Evolutionary conservation across 2,329 filamentous ascomycete genomes (phyloP), one percentile per base, ranked within the genome.

Genomic region (Aspergillus caelatus): DNA sequence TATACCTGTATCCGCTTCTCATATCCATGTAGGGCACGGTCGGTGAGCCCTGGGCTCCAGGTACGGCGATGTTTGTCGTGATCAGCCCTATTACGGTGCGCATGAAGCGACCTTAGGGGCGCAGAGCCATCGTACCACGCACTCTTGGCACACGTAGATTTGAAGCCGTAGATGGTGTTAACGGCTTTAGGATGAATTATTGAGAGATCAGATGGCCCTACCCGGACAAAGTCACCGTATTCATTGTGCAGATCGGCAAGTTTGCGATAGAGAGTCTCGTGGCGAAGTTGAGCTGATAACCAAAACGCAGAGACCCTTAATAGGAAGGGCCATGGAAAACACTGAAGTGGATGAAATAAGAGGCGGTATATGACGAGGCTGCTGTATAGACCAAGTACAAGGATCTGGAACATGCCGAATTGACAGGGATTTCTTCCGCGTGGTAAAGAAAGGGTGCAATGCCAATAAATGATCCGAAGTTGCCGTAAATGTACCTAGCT

Each of bases 181-280:
- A 52, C 32, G 19, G 45, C 57, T 14, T 28, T 36, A 4, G 57
- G 57, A 9, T 59, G 11, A 9, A 39, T 19, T 12, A 59, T 28
- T 9, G 57, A 59, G 16, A 58, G 16, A 23, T 48, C 45, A 10
- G 41, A 50, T 32, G 57, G 45, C 11, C 57, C 57, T 28, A 58
- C 32, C 12, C 57, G 41, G 21, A 58, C 57, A 34, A 50, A 48
- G 43, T 52, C 21, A 16, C 57, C 57, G n/a, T 58, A 58, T 11
- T 39, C 36, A n/a, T 26, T 16, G 16, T 58, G 57, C 10, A 59
- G 45, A 7, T 30, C 32, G 7, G 45, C 45, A 39, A 59, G 45
- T 3, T 46, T 26, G 21, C 30, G 41, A 26, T 32, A 58, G 26
- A 46, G 56, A 48, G 56, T 43, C 19, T 41, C 21, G 30, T 52